phyloP scores from a whole-genome alignment of 208 protist species.

The Trypanosoma cruzi region DNA sequence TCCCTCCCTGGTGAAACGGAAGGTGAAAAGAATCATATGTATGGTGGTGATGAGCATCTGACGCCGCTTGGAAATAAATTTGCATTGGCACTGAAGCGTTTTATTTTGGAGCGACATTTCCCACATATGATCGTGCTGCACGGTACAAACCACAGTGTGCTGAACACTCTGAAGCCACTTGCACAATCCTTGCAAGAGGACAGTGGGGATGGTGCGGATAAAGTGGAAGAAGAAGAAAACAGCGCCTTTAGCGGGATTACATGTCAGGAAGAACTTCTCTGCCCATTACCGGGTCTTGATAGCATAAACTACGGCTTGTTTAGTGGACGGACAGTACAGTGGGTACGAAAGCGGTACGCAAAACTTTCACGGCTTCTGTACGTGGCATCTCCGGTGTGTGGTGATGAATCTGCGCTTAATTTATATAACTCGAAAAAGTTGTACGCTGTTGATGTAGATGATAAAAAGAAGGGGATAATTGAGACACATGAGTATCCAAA shows the following conservation, averaged over 20 bases:
- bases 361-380: conserved; percentile 66
- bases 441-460: background rate
- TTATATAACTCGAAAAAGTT: background rate
- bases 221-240: conserved; percentile 15
- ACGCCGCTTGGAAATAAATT: conserved; percentile 65
- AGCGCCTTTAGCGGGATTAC: background rate
- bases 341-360: conserved; percentile 64
- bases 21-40: conserved; percentile 60
- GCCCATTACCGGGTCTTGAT: conserved; percentile 77
- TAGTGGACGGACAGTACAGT: conserved; percentile 59
- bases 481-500: background rate
- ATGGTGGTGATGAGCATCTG: conserved; percentile 78
- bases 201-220: conserved; percentile 9
- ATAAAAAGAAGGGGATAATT: background rate
- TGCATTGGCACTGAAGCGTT: conserved; percentile 64
- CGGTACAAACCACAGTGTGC: conserved; percentile 73
- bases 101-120: conserved; percentile 84
- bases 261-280: conserved; percentile 62
- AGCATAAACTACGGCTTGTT: conserved; percentile 89
- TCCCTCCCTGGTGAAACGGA: conserved; percentile 81
- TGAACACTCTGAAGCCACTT: conserved; percentile 71
- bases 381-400: conserved; percentile 9
- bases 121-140: conserved; percentile 87
- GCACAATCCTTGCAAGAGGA: conserved; percentile 30
- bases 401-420: conserved; percentile 5